phyloP scores from a whole-genome alignment of 129 eudicot species.

The Glebionis coronaria region DNA sequence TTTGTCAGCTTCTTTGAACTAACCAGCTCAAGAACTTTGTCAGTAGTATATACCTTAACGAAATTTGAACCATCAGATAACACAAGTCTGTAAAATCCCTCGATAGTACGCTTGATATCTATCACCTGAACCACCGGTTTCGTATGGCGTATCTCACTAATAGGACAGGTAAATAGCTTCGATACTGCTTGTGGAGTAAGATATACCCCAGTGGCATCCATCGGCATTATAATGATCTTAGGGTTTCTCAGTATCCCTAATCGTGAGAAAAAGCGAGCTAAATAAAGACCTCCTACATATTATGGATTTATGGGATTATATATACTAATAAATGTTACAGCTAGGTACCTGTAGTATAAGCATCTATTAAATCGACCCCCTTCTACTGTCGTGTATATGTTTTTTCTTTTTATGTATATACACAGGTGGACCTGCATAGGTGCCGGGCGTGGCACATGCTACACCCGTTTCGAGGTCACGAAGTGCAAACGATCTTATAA shows the following conservation, averaged over 20 bases:
- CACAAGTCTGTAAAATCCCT: constrained; percentile 49
- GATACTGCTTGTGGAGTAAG: neutral
- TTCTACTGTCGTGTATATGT: no score
- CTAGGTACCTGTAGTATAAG: no score
- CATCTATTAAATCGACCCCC: no score
- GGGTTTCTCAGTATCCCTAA: neutral
- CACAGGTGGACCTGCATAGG: no score
- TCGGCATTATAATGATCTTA: neutral
- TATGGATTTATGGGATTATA: no score
- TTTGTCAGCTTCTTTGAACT: constrained; percentile 40
- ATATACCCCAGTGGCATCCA: neutral
- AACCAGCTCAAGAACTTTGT: constrained; percentile 54
- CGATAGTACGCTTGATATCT: no score
- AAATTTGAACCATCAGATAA: constrained; percentile 58
- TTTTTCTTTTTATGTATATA: no score
- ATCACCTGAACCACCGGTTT: constrained; percentile 40
- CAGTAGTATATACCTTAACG: constrained; percentile 62
- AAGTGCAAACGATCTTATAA: no score
- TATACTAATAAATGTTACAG: no score
- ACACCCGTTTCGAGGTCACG: no score
- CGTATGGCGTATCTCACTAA: neutral
- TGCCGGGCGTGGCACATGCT: no score
- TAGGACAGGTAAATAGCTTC: neutral
- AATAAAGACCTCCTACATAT: no score
- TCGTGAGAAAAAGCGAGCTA: neutral